Conservation (phyloP, 768 basidiomycete species). For the Rhodotorula sphaerocarpa region DNA sequence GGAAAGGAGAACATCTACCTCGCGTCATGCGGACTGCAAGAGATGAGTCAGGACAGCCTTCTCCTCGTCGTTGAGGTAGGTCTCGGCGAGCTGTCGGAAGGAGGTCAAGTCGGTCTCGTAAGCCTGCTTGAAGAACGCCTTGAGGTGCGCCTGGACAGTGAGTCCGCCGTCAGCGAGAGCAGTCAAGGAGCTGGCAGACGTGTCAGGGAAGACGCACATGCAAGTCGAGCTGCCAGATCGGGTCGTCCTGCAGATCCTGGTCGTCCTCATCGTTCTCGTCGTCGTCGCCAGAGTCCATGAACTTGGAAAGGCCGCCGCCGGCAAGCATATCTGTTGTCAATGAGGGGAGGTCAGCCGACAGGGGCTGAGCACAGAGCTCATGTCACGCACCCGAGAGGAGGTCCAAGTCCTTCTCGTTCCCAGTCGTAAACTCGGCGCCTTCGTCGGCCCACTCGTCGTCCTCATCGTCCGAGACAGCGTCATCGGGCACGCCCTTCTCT, state of each 20-base stretch:
- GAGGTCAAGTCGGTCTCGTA: slow-evolving; percentile 42
- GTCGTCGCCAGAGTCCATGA: slow-evolving; percentile 51
- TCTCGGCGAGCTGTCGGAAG: slow-evolving; percentile 30
- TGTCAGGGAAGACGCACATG: slow-evolving; percentile 43
- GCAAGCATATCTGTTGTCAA: slow-evolving; percentile 58
- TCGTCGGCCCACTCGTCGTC: slow-evolving; percentile 95
- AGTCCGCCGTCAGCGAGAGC: neutral
- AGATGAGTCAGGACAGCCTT: slow-evolving; percentile 23
- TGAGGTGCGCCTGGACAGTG: slow-evolving; percentile 40
- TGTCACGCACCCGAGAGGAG: slow-evolving; percentile 57
- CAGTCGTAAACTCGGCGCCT: slow-evolving; percentile 53
- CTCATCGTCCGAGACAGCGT: slow-evolving; percentile 65
- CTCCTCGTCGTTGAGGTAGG: slow-evolving; percentile 26
- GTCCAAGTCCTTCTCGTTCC: slow-evolving; percentile 61
- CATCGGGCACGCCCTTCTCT: slow-evolving; percentile 51
- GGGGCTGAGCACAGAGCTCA: too few relatives aligned
- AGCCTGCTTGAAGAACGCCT: slow-evolving; percentile 40
- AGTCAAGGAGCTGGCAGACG: neutral
- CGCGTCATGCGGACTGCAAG: neutral
- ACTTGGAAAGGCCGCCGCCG: slow-evolving; percentile 62
- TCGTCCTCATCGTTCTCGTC: slow-evolving; percentile 56
- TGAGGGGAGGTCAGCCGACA: too few relatives aligned
- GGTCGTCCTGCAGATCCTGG: slow-evolving; percentile 79
- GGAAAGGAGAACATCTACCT: too few relatives aligned
- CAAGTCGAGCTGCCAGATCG: slow-evolving; percentile 79